These are phyloP conservation scores for Rhodotorula taiwanensis DNA, from an alignment of 768 basidiomycete species.

Conservation along the genomic window DNA sequence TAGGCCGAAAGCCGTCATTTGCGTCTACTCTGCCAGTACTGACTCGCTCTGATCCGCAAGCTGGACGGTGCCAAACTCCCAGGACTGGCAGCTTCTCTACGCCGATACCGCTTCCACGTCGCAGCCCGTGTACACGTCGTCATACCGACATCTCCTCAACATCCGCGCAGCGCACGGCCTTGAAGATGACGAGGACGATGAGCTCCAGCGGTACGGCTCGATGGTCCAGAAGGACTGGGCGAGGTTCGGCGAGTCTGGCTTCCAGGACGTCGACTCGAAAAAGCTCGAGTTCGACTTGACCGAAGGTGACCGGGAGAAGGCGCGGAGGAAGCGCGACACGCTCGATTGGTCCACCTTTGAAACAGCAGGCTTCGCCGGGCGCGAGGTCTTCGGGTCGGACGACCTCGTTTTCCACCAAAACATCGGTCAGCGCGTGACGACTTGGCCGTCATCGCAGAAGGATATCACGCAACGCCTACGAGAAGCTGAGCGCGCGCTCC, in stretches of 20 bases:
- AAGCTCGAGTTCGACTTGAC: constrained; percentile 88
- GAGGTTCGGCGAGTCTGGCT: constrained; percentile 60
- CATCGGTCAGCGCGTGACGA: constrained; percentile 55
- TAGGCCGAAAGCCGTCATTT: too few relatives aligned
- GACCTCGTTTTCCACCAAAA: constrained; percentile 64
- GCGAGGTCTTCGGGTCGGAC: constrained; percentile 31
- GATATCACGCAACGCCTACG: constrained; percentile 15
- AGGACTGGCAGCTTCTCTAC: constrained; percentile 35
- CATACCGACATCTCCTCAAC: constrained; percentile 41
- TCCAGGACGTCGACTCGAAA: constrained; percentile 52
- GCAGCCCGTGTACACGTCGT: constrained; percentile 23
- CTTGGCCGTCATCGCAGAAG: constrained; percentile 47
- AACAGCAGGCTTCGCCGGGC: constrained; percentile 36
- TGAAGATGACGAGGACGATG: constrained; percentile 32
- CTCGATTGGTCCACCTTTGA: constrained; percentile 40
- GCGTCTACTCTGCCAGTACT: too few relatives aligned
- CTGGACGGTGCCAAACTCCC: constrained; percentile 49
- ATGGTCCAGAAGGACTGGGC: constrained; percentile 61
- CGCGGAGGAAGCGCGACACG: constrained; percentile 41
- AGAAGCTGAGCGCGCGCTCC: constrained; percentile 48
- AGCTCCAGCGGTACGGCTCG: constrained; percentile 29
- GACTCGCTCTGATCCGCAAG: constrained; percentile 16
- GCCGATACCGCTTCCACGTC: not conserved
- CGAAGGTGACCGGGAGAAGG: constrained; percentile 68
- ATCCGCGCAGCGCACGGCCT: constrained; percentile 35